Percentiles rank a stretch among this genome's conserved stretches.
phyloP scores from a whole-genome alignment of 1,139 yeast genomes.

The Taphrina communis region DNA sequence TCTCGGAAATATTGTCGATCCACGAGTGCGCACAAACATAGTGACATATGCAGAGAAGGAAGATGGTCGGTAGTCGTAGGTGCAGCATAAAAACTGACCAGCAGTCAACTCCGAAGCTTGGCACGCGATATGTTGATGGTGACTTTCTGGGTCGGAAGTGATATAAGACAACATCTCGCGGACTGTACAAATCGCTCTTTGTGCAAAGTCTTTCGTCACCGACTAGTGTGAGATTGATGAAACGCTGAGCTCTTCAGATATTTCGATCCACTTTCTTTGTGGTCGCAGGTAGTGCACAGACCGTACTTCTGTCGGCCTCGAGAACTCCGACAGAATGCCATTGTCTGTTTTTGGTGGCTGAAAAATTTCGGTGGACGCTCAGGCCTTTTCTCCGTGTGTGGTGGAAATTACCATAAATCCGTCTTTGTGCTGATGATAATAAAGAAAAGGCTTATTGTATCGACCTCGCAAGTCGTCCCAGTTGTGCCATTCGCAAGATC shows the following conservation, averaged over 20 bases:
- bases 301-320: constrained; percentile 3
- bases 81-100: background rate
- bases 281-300: constrained; percentile 16
- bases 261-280: background rate
- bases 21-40: constrained; percentile 23
- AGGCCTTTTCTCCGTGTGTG: background rate
- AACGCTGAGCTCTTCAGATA: background rate
- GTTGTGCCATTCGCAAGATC: background rate
- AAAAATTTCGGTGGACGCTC: background rate
- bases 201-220: background rate
- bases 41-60: background rate
- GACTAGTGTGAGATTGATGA: background rate
- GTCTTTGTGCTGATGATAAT: background rate
- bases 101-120: background rate
- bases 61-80: no score
- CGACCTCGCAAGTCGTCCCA: no score
- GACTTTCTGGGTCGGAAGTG: no score
- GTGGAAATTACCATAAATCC: background rate
- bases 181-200: background rate
- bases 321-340: background rate
- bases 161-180: background rate
- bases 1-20: constrained; percentile 34
- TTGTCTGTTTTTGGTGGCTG: constrained; percentile 9
- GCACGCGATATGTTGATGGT: no score
- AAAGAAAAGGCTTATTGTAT: background rate